A percentile compares a stretch with the other conserved stretches of the same genome.
Evolutionary conservation across 208 protist species (phyloP).

Genomic region (Crithidia fasciculata): DNA sequence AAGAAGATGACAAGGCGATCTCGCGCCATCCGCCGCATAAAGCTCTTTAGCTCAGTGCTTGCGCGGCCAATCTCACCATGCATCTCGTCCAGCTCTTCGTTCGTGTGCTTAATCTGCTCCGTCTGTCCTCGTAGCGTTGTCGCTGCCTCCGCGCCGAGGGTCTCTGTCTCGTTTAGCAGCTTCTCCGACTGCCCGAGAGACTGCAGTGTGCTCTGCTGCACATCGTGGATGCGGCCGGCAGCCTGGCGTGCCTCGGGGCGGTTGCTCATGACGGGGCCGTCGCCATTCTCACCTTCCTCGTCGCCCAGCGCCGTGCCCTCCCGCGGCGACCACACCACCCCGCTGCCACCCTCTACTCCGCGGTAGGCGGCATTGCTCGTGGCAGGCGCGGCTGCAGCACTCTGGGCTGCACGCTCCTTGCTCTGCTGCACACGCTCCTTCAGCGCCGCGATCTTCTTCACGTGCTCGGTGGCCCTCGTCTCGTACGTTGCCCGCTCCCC

Average conservation of each 20-base stretch:
- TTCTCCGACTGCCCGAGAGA: constrained; percentile 68
- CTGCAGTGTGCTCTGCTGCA: constrained; percentile 64
- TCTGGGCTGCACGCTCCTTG: constrained; percentile 23
- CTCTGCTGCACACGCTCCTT: constrained; percentile 28
- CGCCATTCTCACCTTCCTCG: constrained; percentile 21
- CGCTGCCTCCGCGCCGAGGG: constrained; percentile 58
- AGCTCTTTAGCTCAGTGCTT: constrained; percentile 51
- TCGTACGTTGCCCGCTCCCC: constrained; percentile 38
- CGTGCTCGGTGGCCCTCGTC: constrained; percentile 27
- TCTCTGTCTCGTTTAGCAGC: constrained; percentile 76
- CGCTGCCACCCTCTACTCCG: constrained; percentile 5
- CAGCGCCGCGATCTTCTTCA: constrained; percentile 24
- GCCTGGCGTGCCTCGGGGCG: constrained; percentile 39
- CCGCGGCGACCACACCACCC: constrained; percentile 23
- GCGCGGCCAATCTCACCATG: constrained; percentile 44
- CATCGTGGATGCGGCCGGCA: constrained; percentile 46
- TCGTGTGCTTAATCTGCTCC: constrained; percentile 77
- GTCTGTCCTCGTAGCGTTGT: constrained; percentile 69
- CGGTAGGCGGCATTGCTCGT: background rate
- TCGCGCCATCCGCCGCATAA: constrained; percentile 83
- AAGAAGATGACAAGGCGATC: constrained; percentile 91
- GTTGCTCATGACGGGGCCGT: constrained; percentile 36
- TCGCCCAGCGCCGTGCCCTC: constrained; percentile 9
- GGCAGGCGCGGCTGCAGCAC: background rate
- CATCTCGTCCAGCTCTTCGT: constrained; percentile 64